Conservation (phyloP, 2,329 filamentous ascomycete species). For the Aspergillus sp. region DNA sequence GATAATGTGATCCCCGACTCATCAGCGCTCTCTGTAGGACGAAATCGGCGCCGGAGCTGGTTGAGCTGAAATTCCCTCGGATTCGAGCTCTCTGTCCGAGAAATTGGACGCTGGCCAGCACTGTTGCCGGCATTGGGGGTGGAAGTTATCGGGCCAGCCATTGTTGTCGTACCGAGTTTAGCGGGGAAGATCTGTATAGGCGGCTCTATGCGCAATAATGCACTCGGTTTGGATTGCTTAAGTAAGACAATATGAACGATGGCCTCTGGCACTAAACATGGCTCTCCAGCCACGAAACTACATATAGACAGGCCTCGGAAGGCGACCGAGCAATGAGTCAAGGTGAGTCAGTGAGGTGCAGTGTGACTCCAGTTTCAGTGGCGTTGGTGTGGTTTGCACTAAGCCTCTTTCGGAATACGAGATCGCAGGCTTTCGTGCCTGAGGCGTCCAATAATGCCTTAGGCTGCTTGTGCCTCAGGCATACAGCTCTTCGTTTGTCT, state of each 20-base stretch:
- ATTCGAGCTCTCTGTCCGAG: slow-evolving; percentile 63
- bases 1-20: slow-evolving; percentile 57
- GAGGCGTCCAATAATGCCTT: too few species aligned
- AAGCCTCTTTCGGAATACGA: background rate
- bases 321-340: slow-evolving; percentile 1
- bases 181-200: background rate
- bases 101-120: slow-evolving; percentile 62
- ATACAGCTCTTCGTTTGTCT: too few species aligned
- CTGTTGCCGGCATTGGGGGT: background rate
- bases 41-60: slow-evolving; percentile 69
- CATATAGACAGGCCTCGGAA: background rate
- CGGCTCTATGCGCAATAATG: background rate
- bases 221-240: background rate
- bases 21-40: slow-evolving; percentile 47
- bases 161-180: slow-evolving; percentile 1
- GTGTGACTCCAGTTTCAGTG: background rate
- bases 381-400: slow-evolving; percentile 1
- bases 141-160: slow-evolving; percentile 37
- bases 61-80: slow-evolving; percentile 72
- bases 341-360: slow-evolving; percentile 6
- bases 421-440: background rate
- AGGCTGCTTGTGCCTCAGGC: background rate
- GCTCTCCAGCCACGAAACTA: background rate
- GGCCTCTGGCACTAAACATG: background rate
- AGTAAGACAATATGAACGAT: background rate